Percentiles rank a stretch among this genome's conserved stretches.
Conservation (phyloP, 2,329 filamentous ascomycete species). For the Geosmithia putterillii region DNA sequence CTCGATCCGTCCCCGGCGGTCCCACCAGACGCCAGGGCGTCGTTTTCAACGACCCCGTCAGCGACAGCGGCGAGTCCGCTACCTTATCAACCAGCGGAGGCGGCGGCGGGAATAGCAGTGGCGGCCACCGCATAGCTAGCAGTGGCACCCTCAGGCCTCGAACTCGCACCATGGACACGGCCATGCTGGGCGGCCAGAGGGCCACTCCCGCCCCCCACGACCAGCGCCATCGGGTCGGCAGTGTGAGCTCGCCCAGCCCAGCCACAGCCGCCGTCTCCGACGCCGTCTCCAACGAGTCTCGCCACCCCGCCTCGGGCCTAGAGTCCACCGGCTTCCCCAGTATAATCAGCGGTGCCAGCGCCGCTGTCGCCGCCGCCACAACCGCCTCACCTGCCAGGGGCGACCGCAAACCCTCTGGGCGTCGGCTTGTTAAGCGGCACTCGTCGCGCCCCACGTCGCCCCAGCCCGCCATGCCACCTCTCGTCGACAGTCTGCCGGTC, state of each 20-base stretch:
- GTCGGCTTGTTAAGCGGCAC: constrained; percentile 42
- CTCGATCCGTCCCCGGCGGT: constrained; percentile 16
- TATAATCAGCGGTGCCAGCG: constrained; percentile 19
- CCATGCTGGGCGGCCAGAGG: constrained; percentile 31
- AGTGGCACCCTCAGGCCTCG: constrained; percentile 32
- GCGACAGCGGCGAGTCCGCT: constrained; percentile 26
- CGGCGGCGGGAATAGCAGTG: constrained; percentile 5
- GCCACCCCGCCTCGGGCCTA: constrained; percentile 22
- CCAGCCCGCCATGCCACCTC: constrained; percentile 37
- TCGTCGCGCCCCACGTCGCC: constrained; percentile 48
- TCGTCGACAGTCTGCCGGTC: constrained; percentile 45
- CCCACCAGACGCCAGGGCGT: constrained; percentile 42
- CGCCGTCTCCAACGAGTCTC: too few relatives aligned
- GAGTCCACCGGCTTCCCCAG: constrained; percentile 31
- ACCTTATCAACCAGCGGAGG: constrained; percentile 31
- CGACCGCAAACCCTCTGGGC: constrained; percentile 34
- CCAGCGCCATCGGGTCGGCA: constrained; percentile 54
- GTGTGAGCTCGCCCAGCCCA: constrained; percentile 53
- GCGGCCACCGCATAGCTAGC: constrained; percentile 11
- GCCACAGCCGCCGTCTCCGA: constrained; percentile 42
- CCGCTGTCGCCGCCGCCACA: constrained; percentile 17
- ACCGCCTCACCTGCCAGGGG: constrained; percentile 9
- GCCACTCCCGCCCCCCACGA: constrained; percentile 22
- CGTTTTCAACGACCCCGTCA: constrained; percentile 45
- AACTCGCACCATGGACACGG: constrained; percentile 46